Evolutionary conservation across 768 basidiomycete species (phyloP).

Genomic region (Sarcodon aspratus): DNA sequence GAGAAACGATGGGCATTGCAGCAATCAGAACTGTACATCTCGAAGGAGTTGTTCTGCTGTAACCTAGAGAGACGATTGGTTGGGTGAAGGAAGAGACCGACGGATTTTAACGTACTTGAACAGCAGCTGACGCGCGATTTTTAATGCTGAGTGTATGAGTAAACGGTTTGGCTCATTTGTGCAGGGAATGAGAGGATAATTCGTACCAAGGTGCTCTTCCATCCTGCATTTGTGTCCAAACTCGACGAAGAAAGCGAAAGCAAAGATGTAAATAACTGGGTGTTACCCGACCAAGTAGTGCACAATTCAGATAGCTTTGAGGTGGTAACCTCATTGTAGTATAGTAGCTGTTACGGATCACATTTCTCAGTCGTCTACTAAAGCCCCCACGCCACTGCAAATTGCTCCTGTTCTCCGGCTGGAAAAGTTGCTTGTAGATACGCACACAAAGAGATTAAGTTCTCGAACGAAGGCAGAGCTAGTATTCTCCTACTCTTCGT

Average conservation of each 20-base stretch:
- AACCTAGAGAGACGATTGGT: constrained; percentile 43
- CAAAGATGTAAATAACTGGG: too few relatives aligned
- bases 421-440: constrained; percentile 48
- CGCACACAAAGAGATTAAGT: constrained; percentile 94
- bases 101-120: constrained; percentile 50
- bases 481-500: constrained; percentile 49
- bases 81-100: background rate
- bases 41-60: constrained; percentile 96
- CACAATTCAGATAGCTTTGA: too few relatives aligned
- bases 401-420: constrained; percentile 16
- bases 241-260: background rate
- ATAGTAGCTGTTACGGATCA: too few relatives aligned
- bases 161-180: background rate
- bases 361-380: constrained; percentile 52
- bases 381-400: constrained; percentile 57
- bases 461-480: constrained; percentile 90
- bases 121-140: constrained; percentile 90
- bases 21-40: constrained; percentile 42
- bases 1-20: background rate
- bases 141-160: constrained; percentile 55
- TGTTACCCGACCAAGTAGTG: too few relatives aligned
- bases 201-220: background rate
- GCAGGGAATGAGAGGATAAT: background rate
- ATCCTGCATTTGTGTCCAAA: background rate
- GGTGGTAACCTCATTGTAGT: too few relatives aligned